Evolutionary conservation across 352 stramenopile genomes (phyloP).

Genomic region (Globisporangium solare): DNA sequence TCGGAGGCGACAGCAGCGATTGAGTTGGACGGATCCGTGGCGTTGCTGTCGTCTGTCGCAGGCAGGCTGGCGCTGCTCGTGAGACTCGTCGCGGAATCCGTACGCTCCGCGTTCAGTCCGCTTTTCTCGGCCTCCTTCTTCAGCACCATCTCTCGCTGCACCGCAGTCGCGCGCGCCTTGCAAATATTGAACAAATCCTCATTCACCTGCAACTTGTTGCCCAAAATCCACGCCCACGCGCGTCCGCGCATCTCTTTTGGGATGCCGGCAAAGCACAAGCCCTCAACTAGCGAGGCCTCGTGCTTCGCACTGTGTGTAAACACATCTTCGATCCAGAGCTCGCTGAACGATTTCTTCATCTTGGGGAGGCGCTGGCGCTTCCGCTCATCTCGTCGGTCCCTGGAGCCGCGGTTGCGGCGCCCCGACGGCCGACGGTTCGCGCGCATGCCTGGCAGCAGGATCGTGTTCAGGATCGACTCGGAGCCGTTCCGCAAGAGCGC

Average conservation of each 20-base stretch:
- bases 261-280: slow-evolving; percentile 75
- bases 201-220: slow-evolving; percentile 83
- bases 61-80: slow-evolving; percentile 14
- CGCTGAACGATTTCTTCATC: slow-evolving; percentile 70
- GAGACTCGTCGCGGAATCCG: slow-evolving; percentile 8
- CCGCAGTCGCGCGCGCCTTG: slow-evolving; percentile 62
- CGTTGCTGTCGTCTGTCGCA: slow-evolving; percentile 10
- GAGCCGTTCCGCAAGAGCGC: slow-evolving; percentile 36
- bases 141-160: slow-evolving; percentile 69
- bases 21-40: background rate
- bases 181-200: slow-evolving; percentile 84
- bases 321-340: slow-evolving; percentile 72
- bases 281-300: slow-evolving; percentile 35
- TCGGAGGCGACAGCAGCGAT: background rate
- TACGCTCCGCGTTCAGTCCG: slow-evolving; percentile 2
- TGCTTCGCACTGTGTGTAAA: slow-evolving; percentile 24
- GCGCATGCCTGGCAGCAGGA: slow-evolving; percentile 14
- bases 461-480: slow-evolving; percentile 29
- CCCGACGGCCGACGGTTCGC: slow-evolving; percentile 22
- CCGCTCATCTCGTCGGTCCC: slow-evolving; percentile 58
- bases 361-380: slow-evolving; percentile 55
- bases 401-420: slow-evolving; percentile 32
- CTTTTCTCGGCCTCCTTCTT: slow-evolving; percentile 46
- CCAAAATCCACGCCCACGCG: slow-evolving; percentile 74
- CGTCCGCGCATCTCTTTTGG: slow-evolving; percentile 79